A percentile compares a stretch with the other conserved stretches of the same genome.
phyloP scores from a whole-genome alignment of 1,139 yeast species.

The Yamadazyma dendronema region DNA sequence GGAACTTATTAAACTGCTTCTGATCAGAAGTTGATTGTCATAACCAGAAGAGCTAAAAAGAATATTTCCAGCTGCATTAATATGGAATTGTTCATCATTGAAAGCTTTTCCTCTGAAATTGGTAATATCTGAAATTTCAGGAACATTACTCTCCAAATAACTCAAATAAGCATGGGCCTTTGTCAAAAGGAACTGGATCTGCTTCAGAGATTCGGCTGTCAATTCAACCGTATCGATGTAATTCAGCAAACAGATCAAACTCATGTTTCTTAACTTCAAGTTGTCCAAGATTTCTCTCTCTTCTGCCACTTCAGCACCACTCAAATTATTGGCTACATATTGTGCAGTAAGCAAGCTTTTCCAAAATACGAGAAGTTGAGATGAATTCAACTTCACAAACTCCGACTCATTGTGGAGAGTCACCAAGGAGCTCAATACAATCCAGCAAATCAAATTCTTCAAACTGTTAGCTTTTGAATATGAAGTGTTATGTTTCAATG shows the following conservation, averaged over 20 bases:
- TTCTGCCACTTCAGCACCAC: slow-evolving; percentile 22
- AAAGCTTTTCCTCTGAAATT: slow-evolving; percentile 27
- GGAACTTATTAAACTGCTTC: slow-evolving; percentile 30
- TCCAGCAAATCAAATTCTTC: slow-evolving; percentile 56
- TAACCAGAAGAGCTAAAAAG: slow-evolving; percentile 27
- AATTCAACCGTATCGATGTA: slow-evolving; percentile 39
- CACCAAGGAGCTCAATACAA: slow-evolving; percentile 71
- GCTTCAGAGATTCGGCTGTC: slow-evolving; percentile 44
- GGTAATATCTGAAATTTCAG: slow-evolving; percentile 35
- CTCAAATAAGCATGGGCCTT: slow-evolving; percentile 44
- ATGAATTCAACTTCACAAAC: slow-evolving; percentile 66
- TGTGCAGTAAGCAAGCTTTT: slow-evolving; percentile 68
- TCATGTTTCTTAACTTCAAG: slow-evolving; percentile 37
- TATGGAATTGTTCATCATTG: slow-evolving; percentile 31
- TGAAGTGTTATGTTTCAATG: slow-evolving; percentile 37
- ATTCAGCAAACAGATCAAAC: slow-evolving; percentile 42
- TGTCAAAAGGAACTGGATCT: slow-evolving; percentile 40
- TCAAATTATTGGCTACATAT: slow-evolving; percentile 32
- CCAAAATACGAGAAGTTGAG: slow-evolving; percentile 80
- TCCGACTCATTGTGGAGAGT: slow-evolving; percentile 59
- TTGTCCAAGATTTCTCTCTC: slow-evolving; percentile 35
- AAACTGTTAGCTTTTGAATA: slow-evolving; percentile 17
- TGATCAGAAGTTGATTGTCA: slow-evolving; percentile 23
- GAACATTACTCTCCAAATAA: slow-evolving; percentile 40
- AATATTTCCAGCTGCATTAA: slow-evolving; percentile 30